Base-by-base conservation (phyloP, 2,329 filamentous ascomycete genomes). In the Alternaria novae-zelandiae region DNA sequence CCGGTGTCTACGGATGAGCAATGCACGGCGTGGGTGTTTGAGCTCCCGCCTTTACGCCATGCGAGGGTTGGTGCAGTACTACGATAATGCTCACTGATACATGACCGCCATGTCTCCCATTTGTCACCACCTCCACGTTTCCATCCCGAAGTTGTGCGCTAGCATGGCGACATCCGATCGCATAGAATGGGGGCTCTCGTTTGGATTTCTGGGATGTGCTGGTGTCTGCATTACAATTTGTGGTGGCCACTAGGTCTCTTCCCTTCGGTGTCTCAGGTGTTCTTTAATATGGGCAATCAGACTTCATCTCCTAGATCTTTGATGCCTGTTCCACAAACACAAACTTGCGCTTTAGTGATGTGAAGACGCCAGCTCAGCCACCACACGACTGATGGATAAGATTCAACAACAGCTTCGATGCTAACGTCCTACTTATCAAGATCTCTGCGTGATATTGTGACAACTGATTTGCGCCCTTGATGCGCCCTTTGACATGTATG, bases 11-110 rank as follows among this genome's bases (percentile, higher is more conserved):
- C 65, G 44, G 59, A 68, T 57, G 53, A 69, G 68, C 63, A 64
- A 67, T 67, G 70, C 61, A 65, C 69, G 72, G 74, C 72, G 70
- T 71, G 71, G 71, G 70, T 74, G 70, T 73, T 68, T 68, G 57
- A 64, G 64, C 69, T 70, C 59, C 60, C 63, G 68, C 67, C 67
- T 63, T 61, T 69, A 70, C 66, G 20, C 30, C 20, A 72, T 70
- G 69, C 53, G 66, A 61, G 64, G 56, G 65, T 60, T 63, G 67
- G 69, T 69, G 72, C 63, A 66, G 62, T 63, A 63, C 59, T 54
- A 64, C 64, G 54, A 65, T 74, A 75, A 76, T 75, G 70, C 68
- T 74, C 67, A 72, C 49, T 74, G 74, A 70, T 68, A 64, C 59
- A 68, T 63, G 58, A 58, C 61, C 65, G 65, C 58, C 65, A 71